phyloP scores from a whole-genome alignment of 306 rosid species.

The Vigna trinervia region DNA sequence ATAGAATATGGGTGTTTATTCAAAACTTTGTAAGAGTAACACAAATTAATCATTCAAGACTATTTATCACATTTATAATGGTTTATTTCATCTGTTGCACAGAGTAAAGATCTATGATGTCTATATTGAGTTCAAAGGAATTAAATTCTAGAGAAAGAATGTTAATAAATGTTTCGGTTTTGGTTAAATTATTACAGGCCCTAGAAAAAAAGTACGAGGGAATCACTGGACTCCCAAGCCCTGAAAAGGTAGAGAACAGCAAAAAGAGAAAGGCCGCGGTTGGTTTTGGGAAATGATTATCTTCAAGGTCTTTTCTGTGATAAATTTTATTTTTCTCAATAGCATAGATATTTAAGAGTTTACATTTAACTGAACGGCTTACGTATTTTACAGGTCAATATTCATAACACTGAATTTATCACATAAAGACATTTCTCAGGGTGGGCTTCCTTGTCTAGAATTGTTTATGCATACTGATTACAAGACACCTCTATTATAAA shows the following conservation, averaged over 20 bases:
- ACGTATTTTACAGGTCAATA: neutral
- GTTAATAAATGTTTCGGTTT: conserved; percentile 7
- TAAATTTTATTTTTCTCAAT: conserved; percentile 26
- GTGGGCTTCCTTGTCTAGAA: neutral
- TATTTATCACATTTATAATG: neutral
- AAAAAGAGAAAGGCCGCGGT: conserved; percentile 57
- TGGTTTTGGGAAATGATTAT: conserved; percentile 79
- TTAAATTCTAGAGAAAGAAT: conserved; percentile 11
- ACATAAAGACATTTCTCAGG: neutral
- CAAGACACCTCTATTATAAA: neutral
- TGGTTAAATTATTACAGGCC: conserved; percentile 58
- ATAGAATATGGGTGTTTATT: no score
- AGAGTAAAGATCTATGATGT: conserved; percentile 11
- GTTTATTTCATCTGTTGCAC: neutral
- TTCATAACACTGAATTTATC: no score
- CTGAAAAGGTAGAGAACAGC: conserved; percentile 74
- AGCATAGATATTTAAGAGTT: neutral
- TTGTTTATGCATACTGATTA: neutral
- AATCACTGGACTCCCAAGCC: conserved; percentile 71
- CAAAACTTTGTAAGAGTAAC: neutral
- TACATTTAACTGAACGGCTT: conserved; percentile 9
- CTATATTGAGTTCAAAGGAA: neutral
- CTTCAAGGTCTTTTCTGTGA: conserved; percentile 43
- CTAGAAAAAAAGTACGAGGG: conserved; percentile 79
- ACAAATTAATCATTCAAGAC: no score